A percentile compares a stretch with the other conserved stretches of the same genome.
Evolutionary conservation across 192 early-diverging fungal genomes (phyloP).

Genomic region (Coemansia aciculifera): DNA sequence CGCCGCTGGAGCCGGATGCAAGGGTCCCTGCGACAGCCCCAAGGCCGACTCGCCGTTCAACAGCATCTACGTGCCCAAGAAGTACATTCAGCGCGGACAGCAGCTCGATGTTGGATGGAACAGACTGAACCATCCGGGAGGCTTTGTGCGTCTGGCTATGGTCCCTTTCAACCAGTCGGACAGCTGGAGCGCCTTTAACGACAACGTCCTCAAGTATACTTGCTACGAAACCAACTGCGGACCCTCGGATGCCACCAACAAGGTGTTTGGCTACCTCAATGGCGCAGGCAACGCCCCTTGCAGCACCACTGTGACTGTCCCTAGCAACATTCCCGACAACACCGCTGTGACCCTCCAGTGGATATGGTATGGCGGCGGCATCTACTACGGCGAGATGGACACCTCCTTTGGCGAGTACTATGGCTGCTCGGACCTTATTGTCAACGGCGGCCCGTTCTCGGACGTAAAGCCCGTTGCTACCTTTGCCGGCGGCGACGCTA

Average conservation of each 20-base stretch:
- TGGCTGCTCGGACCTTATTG: constrained; percentile 57
- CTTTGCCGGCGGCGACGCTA: constrained; percentile 57
- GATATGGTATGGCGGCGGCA: constrained; percentile 65
- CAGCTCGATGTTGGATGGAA: constrained; percentile 57
- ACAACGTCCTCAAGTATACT: constrained; percentile 55
- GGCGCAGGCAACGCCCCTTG: constrained; percentile 58
- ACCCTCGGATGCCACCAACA: constrained; percentile 43
- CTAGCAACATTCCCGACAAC: constrained; percentile 57
- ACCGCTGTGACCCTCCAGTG: constrained; percentile 60
- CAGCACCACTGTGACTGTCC: constrained; percentile 55
- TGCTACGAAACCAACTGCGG: constrained; percentile 65
- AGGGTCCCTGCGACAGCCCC: constrained; percentile 61
- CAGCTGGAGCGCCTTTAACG: constrained; percentile 60
- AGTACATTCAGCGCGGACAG: constrained; percentile 58
- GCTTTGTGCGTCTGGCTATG: constrained; percentile 63
- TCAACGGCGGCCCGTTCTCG: constrained; percentile 53
- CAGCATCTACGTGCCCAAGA: constrained; percentile 57
- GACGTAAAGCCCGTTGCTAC: constrained; percentile 25
- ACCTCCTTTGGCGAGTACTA: constrained; percentile 66
- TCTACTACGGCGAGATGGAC: constrained; percentile 59
- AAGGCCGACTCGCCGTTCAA: constrained; percentile 56
- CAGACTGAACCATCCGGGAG: constrained; percentile 64
- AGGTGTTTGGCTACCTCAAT: constrained; percentile 55
- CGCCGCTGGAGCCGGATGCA: constrained; percentile 61
- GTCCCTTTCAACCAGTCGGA: constrained; percentile 63